Percentiles rank a stretch among this genome's conserved stretches.
Conservation (phyloP, 2,329 filamentous ascomycete genomes). For the Myrmaecium sp. region DNA sequence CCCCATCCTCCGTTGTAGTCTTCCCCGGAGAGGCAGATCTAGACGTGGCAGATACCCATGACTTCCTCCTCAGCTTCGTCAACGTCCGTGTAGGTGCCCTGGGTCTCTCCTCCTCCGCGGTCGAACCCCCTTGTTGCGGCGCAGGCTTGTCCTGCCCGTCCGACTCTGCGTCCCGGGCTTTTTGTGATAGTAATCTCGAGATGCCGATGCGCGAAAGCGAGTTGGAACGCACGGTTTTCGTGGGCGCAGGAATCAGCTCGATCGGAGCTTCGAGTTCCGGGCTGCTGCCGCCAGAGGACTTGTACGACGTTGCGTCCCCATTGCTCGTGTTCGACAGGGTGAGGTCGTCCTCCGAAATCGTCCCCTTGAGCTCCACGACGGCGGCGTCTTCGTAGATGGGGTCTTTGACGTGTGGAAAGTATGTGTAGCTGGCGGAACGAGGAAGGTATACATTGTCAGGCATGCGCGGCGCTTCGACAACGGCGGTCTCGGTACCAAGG, state of each 20-base stretch:
- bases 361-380: slow-evolving; percentile 13
- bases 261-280: slow-evolving; percentile 23
- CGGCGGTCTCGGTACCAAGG: slow-evolving; percentile 2
- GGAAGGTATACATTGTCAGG: slow-evolving; percentile 15
- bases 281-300: slow-evolving; percentile 27
- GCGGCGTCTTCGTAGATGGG: slow-evolving; percentile 13
- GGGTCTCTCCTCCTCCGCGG: too few relatives aligned
- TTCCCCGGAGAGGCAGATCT: slow-evolving; percentile 11
- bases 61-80: slow-evolving; percentile 19
- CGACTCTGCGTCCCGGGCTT: neutral
- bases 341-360: slow-evolving; percentile 16
- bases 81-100: slow-evolving; percentile 16
- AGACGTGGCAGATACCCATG: slow-evolving; percentile 15
- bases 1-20: slow-evolving; percentile 7
- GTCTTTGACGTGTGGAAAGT: slow-evolving; percentile 22
- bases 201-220: too few relatives aligned
- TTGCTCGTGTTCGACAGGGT: slow-evolving; percentile 7
- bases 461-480: slow-evolving; percentile 7
- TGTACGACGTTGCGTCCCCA: slow-evolving; percentile 18
- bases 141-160: too few relatives aligned
- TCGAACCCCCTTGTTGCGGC: too few relatives aligned
- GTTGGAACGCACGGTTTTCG: neutral
- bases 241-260: slow-evolving; percentile 7
- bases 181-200: too few relatives aligned
- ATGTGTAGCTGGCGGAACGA: slow-evolving; percentile 24